Conservation (phyloP, 345 rosid genomes). For the Pelargonium nanum region DNA sequence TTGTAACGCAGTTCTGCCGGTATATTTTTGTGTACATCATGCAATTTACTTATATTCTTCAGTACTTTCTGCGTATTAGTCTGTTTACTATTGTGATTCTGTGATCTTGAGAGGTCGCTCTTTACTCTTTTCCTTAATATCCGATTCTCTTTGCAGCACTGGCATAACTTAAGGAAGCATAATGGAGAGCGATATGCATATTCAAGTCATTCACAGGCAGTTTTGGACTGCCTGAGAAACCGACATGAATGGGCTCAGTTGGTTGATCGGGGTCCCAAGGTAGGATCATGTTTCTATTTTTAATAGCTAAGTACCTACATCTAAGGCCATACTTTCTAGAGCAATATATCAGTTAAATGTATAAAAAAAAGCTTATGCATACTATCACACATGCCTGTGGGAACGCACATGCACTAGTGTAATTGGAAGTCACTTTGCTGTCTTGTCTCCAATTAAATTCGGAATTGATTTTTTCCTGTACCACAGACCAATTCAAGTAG, state of each 20-base stretch:
- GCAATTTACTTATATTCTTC: background rate
- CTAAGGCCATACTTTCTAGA: background rate
- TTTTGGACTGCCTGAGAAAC: slow-evolving; percentile 93
- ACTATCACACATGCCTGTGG: too few species aligned
- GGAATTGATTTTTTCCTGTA: slow-evolving; percentile 6
- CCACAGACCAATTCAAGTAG: slow-evolving; percentile 71
- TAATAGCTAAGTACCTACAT: background rate
- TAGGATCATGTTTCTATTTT: slow-evolving; percentile 11
- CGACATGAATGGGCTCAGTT: slow-evolving; percentile 94
- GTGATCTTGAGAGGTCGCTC: background rate
- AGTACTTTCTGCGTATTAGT: slow-evolving; percentile 7
- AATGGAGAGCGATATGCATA: slow-evolving; percentile 98
- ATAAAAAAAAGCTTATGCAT: too few species aligned
- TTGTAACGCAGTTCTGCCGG: slow-evolving; percentile 89
- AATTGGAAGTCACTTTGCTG: background rate
- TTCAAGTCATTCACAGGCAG: slow-evolving; percentile 96
- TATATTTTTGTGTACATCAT: slow-evolving; percentile 31
- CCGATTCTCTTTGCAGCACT: slow-evolving; percentile 54
- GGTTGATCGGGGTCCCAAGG: slow-evolving; percentile 99
- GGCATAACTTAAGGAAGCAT: slow-evolving; percentile 95
- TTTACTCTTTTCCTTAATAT: slow-evolving; percentile 6
- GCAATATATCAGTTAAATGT: background rate
- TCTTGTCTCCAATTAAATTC: background rate
- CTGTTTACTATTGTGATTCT: slow-evolving; percentile 1
- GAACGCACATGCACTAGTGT: too few species aligned